These are phyloP conservation scores for Coffea humblotiana DNA, from an alignment of 305 asterid species.

Conservation along the genomic window DNA sequence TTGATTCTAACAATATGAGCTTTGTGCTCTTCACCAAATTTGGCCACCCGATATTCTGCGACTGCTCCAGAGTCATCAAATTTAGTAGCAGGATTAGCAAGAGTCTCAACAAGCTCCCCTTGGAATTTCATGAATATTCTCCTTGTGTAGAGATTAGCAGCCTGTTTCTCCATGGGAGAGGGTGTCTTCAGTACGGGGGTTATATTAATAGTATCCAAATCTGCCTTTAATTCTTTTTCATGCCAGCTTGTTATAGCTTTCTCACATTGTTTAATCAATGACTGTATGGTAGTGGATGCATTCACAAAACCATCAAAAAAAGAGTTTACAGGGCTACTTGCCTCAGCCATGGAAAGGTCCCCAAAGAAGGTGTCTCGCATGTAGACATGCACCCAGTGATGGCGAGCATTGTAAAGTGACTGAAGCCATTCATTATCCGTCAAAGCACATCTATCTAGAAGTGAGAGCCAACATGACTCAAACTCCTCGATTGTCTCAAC, in stretches of 20 bases:
- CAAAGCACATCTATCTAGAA: constrained; percentile 30
- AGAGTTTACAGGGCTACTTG: constrained; percentile 10
- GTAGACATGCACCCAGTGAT: constrained; percentile 39
- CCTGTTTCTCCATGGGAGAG: constrained; percentile 49
- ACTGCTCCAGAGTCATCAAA: constrained; percentile 30
- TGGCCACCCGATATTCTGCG: constrained; percentile 31
- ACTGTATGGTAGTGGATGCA: constrained; percentile 31
- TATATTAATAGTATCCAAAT: constrained; percentile 30
- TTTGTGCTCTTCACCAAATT: constrained; percentile 40
- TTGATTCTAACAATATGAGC: constrained; percentile 33
- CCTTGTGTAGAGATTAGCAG: constrained; percentile 38
- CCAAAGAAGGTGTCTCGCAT: constrained; percentile 37
- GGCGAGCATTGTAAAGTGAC: constrained; percentile 32
- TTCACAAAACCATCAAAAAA: constrained; percentile 35
- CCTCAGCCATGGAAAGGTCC: constrained; percentile 29
- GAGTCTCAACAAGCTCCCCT: constrained; percentile 40
- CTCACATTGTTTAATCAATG: constrained; percentile 31
- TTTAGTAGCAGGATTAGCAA: constrained; percentile 41
- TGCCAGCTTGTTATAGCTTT: constrained; percentile 38
- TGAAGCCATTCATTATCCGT: constrained; percentile 38
- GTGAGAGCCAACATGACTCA: constrained; percentile 35
- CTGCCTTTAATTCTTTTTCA: constrained; percentile 38
- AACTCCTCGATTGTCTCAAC: constrained; percentile 38
- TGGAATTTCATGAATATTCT: constrained; percentile 38
- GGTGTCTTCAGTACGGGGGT: constrained; percentile 38